Evolutionary conservation across 805 yeast genomes (phyloP).

Genomic region (Pichia nanzhaoensis): DNA sequence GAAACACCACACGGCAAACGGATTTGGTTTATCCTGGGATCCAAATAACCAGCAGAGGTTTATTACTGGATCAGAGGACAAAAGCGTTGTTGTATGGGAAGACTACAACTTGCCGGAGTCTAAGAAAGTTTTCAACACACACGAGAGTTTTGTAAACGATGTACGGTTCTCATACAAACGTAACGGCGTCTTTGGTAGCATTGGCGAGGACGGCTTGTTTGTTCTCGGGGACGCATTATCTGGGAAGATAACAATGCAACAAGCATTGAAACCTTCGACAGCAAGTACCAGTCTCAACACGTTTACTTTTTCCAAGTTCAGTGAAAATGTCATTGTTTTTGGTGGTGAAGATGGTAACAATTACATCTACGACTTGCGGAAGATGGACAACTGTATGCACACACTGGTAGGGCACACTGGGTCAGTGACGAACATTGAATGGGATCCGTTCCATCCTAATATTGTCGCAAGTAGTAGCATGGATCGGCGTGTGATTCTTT

Average conservation of each 20-base stretch:
- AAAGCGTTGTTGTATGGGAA: conserved; percentile 57
- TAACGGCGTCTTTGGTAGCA: conserved; percentile 54
- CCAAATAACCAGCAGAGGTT: conserved; percentile 40
- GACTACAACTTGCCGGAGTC: conserved; percentile 28
- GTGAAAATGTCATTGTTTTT: conserved; percentile 53
- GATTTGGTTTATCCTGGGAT: conserved; percentile 72
- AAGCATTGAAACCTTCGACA: too few relatives aligned
- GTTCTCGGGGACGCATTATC: conserved; percentile 52
- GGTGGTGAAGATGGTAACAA: conserved; percentile 67
- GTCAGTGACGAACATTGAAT: conserved; percentile 63
- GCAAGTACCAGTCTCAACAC: conserved; percentile 46
- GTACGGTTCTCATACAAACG: conserved; percentile 62
- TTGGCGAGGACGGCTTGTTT: conserved; percentile 61
- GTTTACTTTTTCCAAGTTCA: conserved; percentile 57
- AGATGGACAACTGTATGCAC: conserved; percentile 41
- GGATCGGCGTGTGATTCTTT: conserved; percentile 70
- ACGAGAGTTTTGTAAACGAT: conserved; percentile 63
- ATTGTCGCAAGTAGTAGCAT: conserved; percentile 69
- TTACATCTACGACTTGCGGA: conserved; percentile 57
- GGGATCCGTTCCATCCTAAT: conserved; percentile 74
- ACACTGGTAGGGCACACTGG: conserved; percentile 78
- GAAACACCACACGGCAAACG: conserved; percentile 56
- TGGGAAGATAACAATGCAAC: too few relatives aligned
- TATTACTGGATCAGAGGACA: conserved; percentile 62
- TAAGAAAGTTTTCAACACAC: conserved; percentile 25